A percentile compares a stretch with the other conserved stretches of the same genome.
Evolutionary conservation across 1,139 yeast genomes (phyloP).

Genomic region (Yamadazyma mexicana): DNA sequence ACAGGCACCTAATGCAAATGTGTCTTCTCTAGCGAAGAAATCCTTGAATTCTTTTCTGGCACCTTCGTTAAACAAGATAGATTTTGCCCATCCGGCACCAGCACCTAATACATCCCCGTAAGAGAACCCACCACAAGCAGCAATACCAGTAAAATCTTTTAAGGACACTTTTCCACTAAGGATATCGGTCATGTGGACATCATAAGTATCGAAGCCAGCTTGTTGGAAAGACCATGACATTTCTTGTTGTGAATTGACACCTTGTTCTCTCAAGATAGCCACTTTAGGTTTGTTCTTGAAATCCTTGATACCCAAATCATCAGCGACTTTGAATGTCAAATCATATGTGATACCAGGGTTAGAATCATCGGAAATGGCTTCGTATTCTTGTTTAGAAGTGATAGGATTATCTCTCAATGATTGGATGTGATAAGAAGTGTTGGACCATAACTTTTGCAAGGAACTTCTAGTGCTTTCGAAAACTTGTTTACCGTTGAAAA

Average conservation of each 20-base stretch:
- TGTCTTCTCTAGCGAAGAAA: conserved; percentile 86
- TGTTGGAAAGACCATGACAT: conserved; percentile 97
- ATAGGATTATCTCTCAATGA: conserved; percentile 91
- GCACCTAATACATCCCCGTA: conserved; percentile 99
- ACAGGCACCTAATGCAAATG: conserved; percentile 99
- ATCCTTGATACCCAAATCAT: conserved; percentile 33
- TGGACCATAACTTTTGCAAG: conserved; percentile 83
- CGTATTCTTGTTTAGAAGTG: conserved; percentile 84
- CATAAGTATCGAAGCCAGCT: conserved; percentile 92
- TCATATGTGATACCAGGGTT: conserved; percentile 91
- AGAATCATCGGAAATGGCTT: conserved; percentile 67
- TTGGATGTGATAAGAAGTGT: conserved; percentile 89
- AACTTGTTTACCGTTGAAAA: conserved; percentile 46
- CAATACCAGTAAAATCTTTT: conserved; percentile 84
- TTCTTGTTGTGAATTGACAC: conserved; percentile 97
- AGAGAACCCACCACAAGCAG: conserved; percentile 99
- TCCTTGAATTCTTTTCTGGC: conserved; percentile 74
- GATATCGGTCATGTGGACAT: conserved; percentile 96
- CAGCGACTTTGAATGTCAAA: conserved; percentile 59
- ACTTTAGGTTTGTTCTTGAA: conserved; percentile 68
- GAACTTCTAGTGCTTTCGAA: conserved; percentile 61
- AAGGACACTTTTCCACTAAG: conserved; percentile 71
- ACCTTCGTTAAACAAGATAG: conserved; percentile 81
- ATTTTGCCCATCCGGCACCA: conserved; percentile 99
- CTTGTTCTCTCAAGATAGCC: conserved; percentile 97